Conservation (phyloP, 257 asterid genomes). For the Solanum piurae region DNA sequence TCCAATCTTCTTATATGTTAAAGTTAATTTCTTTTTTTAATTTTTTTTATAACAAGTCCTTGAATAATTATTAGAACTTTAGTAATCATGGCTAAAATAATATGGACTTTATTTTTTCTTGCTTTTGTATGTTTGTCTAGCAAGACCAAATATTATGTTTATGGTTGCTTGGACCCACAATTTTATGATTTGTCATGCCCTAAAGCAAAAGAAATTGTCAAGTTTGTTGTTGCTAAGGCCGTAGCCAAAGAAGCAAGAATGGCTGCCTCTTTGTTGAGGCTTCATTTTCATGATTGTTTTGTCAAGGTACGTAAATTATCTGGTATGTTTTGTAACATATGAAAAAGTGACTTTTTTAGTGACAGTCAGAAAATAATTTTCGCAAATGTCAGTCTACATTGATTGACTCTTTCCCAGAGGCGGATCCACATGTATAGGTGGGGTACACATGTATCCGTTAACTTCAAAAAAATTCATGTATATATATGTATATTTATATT, state of each 20-base stretch:
- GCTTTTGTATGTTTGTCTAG: background rate
- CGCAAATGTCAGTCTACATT: background rate
- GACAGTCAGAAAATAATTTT: background rate
- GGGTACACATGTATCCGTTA: too few species aligned
- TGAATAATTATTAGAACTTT: background rate
- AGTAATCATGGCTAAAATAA: background rate
- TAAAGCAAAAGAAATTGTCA: slow-evolving; percentile 9
- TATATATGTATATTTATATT: too few species aligned
- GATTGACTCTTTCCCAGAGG: background rate
- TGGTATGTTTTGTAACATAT: background rate
- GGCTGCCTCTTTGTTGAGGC: slow-evolving; percentile 52
- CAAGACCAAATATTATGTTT: background rate
- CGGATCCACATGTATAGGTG: too few species aligned
- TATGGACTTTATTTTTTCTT: background rate
- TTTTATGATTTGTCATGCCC: slow-evolving; percentile 40
- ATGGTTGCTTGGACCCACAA: slow-evolving; percentile 13
- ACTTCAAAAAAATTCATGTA: too few species aligned
- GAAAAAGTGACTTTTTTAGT: background rate
- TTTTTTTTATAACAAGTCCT: background rate
- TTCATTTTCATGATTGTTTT: slow-evolving; percentile 51
- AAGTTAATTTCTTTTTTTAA: background rate
- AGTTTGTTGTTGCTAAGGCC: slow-evolving; percentile 19
- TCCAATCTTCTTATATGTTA: background rate
- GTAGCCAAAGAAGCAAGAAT: slow-evolving; percentile 31
- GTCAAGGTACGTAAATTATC: slow-evolving; percentile 15